Percentiles rank a stretch among this genome's conserved stretches.
Conservation (phyloP, 768 basidiomycete genomes). For the Macrolepiota albuminosa region DNA sequence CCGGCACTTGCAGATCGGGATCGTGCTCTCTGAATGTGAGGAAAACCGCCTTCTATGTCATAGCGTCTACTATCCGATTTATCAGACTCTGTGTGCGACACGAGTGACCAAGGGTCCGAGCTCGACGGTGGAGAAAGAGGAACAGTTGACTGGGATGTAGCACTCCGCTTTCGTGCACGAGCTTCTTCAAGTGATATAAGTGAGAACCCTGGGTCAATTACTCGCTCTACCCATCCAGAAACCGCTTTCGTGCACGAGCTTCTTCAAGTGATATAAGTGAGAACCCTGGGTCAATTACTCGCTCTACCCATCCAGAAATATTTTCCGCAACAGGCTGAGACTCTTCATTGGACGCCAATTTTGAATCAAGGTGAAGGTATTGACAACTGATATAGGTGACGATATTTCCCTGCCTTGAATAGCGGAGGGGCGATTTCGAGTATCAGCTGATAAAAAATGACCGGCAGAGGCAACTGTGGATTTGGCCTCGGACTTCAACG, state of each 20-base stretch:
- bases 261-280: conserved; percentile 74
- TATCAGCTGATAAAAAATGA: conserved; percentile 16
- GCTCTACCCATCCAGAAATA: conserved; percentile 51
- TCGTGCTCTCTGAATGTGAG: conserved; percentile 29
- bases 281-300: conserved; percentile 43
- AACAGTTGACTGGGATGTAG: conserved; percentile 28
- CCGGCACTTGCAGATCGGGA: conserved; percentile 63
- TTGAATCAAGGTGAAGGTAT: conserved; percentile 21
- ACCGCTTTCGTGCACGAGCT: conserved; percentile 66
- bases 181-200: conserved; percentile 80
- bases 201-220: conserved; percentile 45
- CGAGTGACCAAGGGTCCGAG: conserved; percentile 18
- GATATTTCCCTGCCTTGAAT: conserved; percentile 53
- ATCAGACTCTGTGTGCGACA: conserved; percentile 30
- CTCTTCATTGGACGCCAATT: conserved; percentile 22
- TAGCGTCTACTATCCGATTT: conserved; percentile 16
- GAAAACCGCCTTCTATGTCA: conserved; percentile 19
- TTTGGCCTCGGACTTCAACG: conserved; percentile 28
- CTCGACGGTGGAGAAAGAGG: conserved; percentile 17
- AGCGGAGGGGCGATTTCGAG: conserved; percentile 27
- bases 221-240: conserved; percentile 49
- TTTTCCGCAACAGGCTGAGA: conserved; percentile 24
- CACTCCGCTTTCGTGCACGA: conserved; percentile 58
- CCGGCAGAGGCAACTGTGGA: conserved; percentile 30
- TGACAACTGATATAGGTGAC: conserved; percentile 42